Conservation (phyloP, 306 rosid species). For the Sesbania bispinosa region DNA sequence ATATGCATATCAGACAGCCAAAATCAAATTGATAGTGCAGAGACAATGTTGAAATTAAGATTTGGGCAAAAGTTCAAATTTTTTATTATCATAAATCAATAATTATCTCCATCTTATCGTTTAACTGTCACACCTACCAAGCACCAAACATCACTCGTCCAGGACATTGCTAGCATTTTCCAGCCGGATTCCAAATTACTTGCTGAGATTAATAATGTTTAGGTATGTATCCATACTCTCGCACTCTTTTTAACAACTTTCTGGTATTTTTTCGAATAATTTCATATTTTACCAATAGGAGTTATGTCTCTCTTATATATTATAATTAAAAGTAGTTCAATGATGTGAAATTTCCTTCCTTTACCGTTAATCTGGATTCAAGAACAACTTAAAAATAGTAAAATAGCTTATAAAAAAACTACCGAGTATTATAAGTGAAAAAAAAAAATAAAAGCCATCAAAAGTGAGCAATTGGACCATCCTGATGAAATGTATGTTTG, state of each 20-base stretch:
- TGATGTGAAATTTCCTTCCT: too few species aligned
- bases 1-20: background rate
- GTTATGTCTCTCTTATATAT: too few species aligned
- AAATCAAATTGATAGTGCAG: background rate
- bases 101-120: background rate
- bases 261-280: background rate
- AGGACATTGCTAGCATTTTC: background rate
- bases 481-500: too few species aligned
- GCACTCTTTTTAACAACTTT: background rate
- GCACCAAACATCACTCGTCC: background rate
- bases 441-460: too few species aligned
- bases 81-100: background rate
- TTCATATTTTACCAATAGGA: background rate
- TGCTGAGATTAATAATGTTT: background rate
- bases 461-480: too few species aligned
- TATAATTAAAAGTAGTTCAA: too few species aligned
- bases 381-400: too few species aligned
- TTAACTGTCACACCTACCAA: slow-evolving; percentile 1
- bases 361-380: too few species aligned
- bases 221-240: background rate
- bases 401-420: too few species aligned
- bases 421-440: too few species aligned
- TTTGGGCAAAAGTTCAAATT: background rate
- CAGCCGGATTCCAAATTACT: background rate
- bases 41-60: background rate